Conservation (phyloP, 73 alveolate genomes). For the Loxodes magnus region DNA sequence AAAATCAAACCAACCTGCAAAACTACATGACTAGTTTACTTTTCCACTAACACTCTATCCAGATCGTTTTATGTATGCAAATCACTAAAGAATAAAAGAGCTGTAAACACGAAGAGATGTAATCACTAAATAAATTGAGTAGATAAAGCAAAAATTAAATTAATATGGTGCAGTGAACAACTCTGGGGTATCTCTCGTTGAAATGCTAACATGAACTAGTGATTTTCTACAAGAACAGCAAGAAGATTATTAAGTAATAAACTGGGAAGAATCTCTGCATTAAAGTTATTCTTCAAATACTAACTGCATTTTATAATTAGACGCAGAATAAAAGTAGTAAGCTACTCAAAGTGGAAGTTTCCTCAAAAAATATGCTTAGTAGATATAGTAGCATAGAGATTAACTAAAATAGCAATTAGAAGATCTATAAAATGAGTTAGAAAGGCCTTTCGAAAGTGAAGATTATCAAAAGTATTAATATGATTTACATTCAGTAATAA, state of each 20-base stretch:
- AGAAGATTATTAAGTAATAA: neutral
- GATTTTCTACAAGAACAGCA: conserved; percentile 1
- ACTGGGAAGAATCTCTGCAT: too few relatives aligned
- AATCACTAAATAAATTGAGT: conserved; percentile 15
- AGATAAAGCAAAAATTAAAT: conserved; percentile 19
- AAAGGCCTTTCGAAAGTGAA: conserved; percentile 13
- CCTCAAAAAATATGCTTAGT: conserved; percentile 10
- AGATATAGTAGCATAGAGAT: conserved; percentile 2
- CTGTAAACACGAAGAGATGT: conserved; percentile 26
- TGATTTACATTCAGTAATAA: conserved; percentile 56
- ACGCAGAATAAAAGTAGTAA: neutral
- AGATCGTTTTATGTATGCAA: conserved; percentile 52
- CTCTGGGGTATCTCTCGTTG: conserved; percentile 9
- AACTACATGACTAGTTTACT: conserved; percentile 40
- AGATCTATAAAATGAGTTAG: conserved; percentile 21
- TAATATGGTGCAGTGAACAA: conserved; percentile 1
- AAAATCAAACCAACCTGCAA: conserved; percentile 16
- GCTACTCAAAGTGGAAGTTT: neutral
- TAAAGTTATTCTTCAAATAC: neutral
- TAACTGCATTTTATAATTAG: too few relatives aligned
- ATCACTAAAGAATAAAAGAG: conserved; percentile 14
- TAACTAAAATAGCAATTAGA: conserved; percentile 14
- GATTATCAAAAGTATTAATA: conserved; percentile 34
- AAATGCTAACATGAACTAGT: conserved; percentile 1
- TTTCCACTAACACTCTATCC: conserved; percentile 51